Evolutionary conservation across 1,284 basidiomycete species (phyloP), one percentile per base, ranked within the genome.

Genomic region (Cutaneotrichosporon mucoides): DNA sequence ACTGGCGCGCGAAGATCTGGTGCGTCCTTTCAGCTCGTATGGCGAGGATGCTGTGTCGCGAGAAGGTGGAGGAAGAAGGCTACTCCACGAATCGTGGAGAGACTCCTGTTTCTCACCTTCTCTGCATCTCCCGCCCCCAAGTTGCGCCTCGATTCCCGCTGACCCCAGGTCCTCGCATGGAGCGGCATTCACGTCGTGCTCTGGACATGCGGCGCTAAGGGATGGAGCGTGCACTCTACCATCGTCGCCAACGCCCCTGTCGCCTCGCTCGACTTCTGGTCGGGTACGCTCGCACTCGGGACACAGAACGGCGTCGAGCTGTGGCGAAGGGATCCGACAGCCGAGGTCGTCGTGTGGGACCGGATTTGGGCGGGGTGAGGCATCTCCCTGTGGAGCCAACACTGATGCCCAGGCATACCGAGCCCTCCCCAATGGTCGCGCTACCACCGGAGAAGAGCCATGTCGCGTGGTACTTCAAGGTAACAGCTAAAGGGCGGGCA

Each of bases 261-360:
- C 42, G 56, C 59, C 0, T 68, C 61, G 34, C 42, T 72, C 2
- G 73, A 76, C 55, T 73, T 68, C 47, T 41, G 52, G 2, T 3
- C 36, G 69, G 75, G 73, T 4, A 64, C 55, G 6, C 57, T 75
- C 1, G 66, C 63, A 0, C 51, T 74, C 0, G 73, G 73, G 2
- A 75, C 73, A 0, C 16, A 56, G 36, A 52, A 47, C 24, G 75
- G 73, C 2, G 62, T 76, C 1, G 73, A 77, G 59, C 51, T 71
- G 13, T 77, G 75, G 75, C 56, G 60, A 4, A 66, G 63, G 38
- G 66, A 75, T 37, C 63, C 64, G 2, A 56, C 60, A 5, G 63
- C 69, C 5, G 70, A 67, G 3, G 64, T 77, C 5, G 68, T 72
- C 5, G 72, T 77, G 6, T 77, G 75, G 75, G 73, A 77, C 53